A percentile compares a stretch with the other conserved stretches of the same genome.
Conservation (phyloP, 2,329 filamentous ascomycete species). For the Fusarium secorum region DNA sequence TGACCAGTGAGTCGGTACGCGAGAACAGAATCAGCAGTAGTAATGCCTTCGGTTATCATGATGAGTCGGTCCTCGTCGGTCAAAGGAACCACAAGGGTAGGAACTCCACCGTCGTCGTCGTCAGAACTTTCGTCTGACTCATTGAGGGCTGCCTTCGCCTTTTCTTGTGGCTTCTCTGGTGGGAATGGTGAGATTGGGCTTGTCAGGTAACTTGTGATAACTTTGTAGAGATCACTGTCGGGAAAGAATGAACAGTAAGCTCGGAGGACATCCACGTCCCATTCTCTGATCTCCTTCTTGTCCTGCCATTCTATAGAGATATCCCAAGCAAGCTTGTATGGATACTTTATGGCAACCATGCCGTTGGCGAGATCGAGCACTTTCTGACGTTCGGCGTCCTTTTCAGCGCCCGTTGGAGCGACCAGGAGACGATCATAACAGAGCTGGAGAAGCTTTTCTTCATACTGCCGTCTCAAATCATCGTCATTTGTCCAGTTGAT, state of each 20-base stretch:
- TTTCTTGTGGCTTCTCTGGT: conserved; percentile 41
- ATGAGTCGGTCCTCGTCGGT: conserved; percentile 81
- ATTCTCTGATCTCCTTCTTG: conserved; percentile 73
- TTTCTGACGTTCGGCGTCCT: conserved; percentile 73
- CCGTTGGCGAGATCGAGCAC: conserved; percentile 82
- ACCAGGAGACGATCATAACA: conserved; percentile 80
- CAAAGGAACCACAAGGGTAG: conserved; percentile 64
- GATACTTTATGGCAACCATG: conserved; percentile 96
- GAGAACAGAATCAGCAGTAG: conserved; percentile 74
- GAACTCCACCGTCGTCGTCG: conserved; percentile 64
- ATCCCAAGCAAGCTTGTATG: conserved; percentile 89
- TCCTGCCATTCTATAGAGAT: conserved; percentile 91
- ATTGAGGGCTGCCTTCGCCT: conserved; percentile 38
- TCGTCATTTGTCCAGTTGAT: conserved; percentile 94
- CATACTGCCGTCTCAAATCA: conserved; percentile 80
- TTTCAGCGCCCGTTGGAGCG: conserved; percentile 69
- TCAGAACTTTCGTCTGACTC: conserved; percentile 65
- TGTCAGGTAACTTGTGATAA: conserved; percentile 81
- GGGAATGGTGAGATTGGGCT: conserved; percentile 88
- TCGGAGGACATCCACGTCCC: conserved; percentile 79
- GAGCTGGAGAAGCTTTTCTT: conserved; percentile 87
- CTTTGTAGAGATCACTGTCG: conserved; percentile 79
- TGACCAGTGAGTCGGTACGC: conserved; percentile 84
- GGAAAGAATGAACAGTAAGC: conserved; percentile 88
- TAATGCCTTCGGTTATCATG: conserved; percentile 79